A percentile compares a stretch with the other conserved stretches of the same genome.
phyloP scores from a whole-genome alignment of 2,329 filamentous ascomycete species.

The Emericellopsis atlantica region DNA sequence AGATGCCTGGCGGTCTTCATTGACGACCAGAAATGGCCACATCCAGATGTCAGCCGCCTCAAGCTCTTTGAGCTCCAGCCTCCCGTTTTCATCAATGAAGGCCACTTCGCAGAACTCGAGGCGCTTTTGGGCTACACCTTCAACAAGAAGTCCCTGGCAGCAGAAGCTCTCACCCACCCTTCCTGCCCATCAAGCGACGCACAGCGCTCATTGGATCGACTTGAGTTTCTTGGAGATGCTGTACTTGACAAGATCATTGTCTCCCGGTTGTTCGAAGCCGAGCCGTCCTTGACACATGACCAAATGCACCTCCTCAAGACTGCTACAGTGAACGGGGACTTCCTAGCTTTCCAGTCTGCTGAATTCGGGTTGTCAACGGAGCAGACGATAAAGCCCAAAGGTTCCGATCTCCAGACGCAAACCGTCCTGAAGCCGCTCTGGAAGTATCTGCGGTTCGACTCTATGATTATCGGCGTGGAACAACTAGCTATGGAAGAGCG shows the following conservation, averaged over 20 bases:
- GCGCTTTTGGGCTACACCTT: slow-evolving; percentile 61
- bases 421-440: slow-evolving; percentile 37
- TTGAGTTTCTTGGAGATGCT: slow-evolving; percentile 83
- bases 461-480: slow-evolving; percentile 29
- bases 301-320: slow-evolving; percentile 69
- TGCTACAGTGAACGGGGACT: slow-evolving; percentile 66
- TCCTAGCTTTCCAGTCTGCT: slow-evolving; percentile 67
- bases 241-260: slow-evolving; percentile 71
- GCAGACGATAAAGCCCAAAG: slow-evolving; percentile 7
- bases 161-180: slow-evolving; percentile 72
- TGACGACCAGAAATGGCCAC: slow-evolving; percentile 40
- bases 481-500: slow-evolving; percentile 29
- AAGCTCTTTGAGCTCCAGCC: slow-evolving; percentile 30
- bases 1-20: slow-evolving; percentile 56
- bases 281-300: slow-evolving; percentile 28
- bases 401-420: slow-evolving; percentile 7
- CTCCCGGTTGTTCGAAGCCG: slow-evolving; percentile 37
- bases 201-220: slow-evolving; percentile 44
- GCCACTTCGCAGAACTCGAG: slow-evolving; percentile 41
- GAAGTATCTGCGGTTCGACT: slow-evolving; percentile 55
- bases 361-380: slow-evolving; percentile 14
- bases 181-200: slow-evolving; percentile 37
- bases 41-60: slow-evolving; percentile 24
- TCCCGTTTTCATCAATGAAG: slow-evolving; percentile 18
- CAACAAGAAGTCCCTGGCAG: slow-evolving; percentile 50